Evolutionary conservation across 2,329 filamentous ascomycete genomes (phyloP).

Genomic region (Pyrenochaeta sp.): DNA sequence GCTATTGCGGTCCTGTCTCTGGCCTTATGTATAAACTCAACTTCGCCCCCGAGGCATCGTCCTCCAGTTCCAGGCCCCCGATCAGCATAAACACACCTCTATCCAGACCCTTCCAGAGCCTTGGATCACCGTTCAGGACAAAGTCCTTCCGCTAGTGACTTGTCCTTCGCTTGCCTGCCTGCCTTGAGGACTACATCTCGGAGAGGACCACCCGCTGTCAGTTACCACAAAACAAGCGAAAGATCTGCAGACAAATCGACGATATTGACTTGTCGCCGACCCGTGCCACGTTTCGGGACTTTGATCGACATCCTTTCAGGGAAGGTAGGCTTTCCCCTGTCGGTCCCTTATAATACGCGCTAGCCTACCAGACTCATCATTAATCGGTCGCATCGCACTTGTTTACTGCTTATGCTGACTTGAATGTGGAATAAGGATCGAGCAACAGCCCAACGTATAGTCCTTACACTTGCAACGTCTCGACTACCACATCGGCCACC

Average conservation of each 20-base stretch:
- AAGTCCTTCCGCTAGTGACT: slow-evolving; percentile 25
- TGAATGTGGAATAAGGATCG: slow-evolving; percentile 24
- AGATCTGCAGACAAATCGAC: slow-evolving; percentile 35
- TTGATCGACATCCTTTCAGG: slow-evolving; percentile 33
- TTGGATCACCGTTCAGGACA: slow-evolving; percentile 15
- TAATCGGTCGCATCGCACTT: slow-evolving; percentile 14
- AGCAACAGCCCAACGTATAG: slow-evolving; percentile 25
- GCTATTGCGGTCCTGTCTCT: slow-evolving; percentile 34
- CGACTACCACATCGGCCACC: slow-evolving; percentile 20
- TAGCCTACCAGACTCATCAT: slow-evolving; percentile 28
- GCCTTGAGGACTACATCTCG: slow-evolving; percentile 31
- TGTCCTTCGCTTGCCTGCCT: slow-evolving; percentile 38
- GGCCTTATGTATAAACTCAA: slow-evolving; percentile 48
- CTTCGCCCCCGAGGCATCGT: slow-evolving; percentile 44
- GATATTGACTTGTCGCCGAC: slow-evolving; percentile 36
- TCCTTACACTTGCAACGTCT: slow-evolving; percentile 11
- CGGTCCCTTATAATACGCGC: slow-evolving; percentile 32
- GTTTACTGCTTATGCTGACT: slow-evolving; percentile 42
- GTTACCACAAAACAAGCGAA: slow-evolving; percentile 28
- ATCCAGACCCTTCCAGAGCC: slow-evolving; percentile 28
- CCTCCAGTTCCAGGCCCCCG: slow-evolving; percentile 41
- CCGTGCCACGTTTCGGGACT: slow-evolving; percentile 37
- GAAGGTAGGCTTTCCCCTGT: slow-evolving; percentile 47
- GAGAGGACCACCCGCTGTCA: slow-evolving; percentile 35
- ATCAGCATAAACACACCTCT: slow-evolving; percentile 39